A percentile compares a stretch with the other conserved stretches of the same genome.
Conservation (phyloP, 179 eudicot genomes). For the Corrigiola litoralis region DNA sequence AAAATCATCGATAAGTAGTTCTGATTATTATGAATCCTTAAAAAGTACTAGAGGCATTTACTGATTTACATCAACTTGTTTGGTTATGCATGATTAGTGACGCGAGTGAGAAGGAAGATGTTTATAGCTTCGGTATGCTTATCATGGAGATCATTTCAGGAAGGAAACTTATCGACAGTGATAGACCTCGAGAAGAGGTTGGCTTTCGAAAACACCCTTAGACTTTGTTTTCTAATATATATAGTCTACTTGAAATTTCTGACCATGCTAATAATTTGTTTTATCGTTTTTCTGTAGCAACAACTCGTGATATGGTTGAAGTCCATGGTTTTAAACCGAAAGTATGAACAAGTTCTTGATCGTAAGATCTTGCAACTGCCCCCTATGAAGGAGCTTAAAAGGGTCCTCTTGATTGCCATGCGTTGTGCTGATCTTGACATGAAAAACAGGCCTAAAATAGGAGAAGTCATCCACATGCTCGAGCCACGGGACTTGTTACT, state of each 20-base stretch:
- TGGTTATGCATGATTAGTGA: slow-evolving; percentile 6
- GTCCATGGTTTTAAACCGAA: slow-evolving; percentile 27
- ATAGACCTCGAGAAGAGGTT: slow-evolving; percentile 17
- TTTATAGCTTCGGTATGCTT: slow-evolving; percentile 56
- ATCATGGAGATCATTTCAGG: slow-evolving; percentile 53
- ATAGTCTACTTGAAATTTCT: no score
- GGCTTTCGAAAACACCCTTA: no score
- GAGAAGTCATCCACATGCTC: slow-evolving; percentile 54
- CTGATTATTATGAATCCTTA: no score
- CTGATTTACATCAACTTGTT: slow-evolving; percentile 36
- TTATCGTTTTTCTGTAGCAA: background rate
- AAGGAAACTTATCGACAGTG: slow-evolving; percentile 27
- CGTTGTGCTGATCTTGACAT: slow-evolving; percentile 46
- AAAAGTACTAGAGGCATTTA: no score
- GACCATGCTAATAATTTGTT: background rate
- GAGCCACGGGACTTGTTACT: slow-evolving; percentile 44
- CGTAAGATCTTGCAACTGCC: slow-evolving; percentile 33
- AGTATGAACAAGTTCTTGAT: slow-evolving; percentile 29
- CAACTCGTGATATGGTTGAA: slow-evolving; percentile 49
- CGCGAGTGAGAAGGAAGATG: slow-evolving; percentile 38
- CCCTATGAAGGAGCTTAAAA: slow-evolving; percentile 36
- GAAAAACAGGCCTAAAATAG: slow-evolving; percentile 49
- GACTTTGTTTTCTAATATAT: no score
- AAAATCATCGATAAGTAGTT: no score
- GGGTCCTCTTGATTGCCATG: slow-evolving; percentile 37